Base-by-base conservation (phyloP, 306 rosid species). In the Corylus heterophylla region DNA sequence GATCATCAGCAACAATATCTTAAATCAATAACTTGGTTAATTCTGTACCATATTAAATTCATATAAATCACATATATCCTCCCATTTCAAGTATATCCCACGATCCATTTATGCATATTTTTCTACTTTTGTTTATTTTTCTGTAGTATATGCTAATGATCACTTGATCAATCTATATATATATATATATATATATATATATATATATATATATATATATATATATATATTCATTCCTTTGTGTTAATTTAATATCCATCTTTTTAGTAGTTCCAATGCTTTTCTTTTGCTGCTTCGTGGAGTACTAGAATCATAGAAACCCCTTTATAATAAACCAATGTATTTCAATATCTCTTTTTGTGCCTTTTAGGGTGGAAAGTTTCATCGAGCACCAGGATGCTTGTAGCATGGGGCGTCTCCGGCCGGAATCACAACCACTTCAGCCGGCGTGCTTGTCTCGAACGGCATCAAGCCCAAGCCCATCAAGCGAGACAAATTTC, bases 351-450 rank as follows among this genome's bases (percentile, higher is more conserved):
- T 5, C 17, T 25, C 52, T 54, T 11, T 11, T 13, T 76, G 14
- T 7, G 17, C 11, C 31, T 51, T 27, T 6, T 81, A 96, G 99
- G 91, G 99, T 96, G 76, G 99, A 96, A 89, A 96, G 99, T 78
- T 96, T 96, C 85, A 96, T 96, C 49, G 99, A 96, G 73, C 99
- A 96, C 77, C 99, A 96, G 89, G 99, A 96, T 85, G 94, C 99
- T 56, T 96, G 99, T 79, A 93, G 87, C 77, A 85, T 90, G 92
- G 98, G 97, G 5, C 88, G 88, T 51, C 86, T 89, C 14, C 78
- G 89, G 54, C 63, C 90, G 1, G 94, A 90, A 83, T 14, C 86
- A 61, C 97, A 92, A n/a, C 77, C 88, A n/a, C 76, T 80, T 7
- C 96, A 83, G 39, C 87, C 76, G 10, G 64, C 94, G 37, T 95